Base-by-base conservation (phyloP, 2,329 filamentous ascomycete genomes). In the Colletotrichum musicola region DNA sequence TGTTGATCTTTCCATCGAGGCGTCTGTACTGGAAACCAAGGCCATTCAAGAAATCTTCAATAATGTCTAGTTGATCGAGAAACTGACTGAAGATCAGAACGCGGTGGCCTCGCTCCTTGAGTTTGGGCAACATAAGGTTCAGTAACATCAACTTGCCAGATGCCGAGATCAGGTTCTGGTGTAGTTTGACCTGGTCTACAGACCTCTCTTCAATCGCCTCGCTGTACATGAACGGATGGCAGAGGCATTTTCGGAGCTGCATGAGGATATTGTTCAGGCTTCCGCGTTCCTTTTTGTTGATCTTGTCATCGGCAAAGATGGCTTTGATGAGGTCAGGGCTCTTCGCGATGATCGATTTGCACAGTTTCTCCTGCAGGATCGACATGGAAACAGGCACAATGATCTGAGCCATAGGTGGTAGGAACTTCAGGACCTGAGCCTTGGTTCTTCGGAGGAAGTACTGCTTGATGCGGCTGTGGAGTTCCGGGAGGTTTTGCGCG, bases 41-140 rank as follows among this genome's bases (percentile, higher is more conserved):
- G 1, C 92, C 92, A 47, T 88, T 86, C 4, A 99, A 81, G 73
- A 98, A 98, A 78, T 99, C 97, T 78, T 99, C 96, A 9, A 97
- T 83, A 47, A 99, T 92, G 74, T 95, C 91, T 3, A 99, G 85
- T 81, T 97, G 95, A 62, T 91, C 88, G 3, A 99, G 84, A 72
- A 98, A 99, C 76, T 99, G 96, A 76, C 94, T 98, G 81, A 99
- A 99, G 40, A 99, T 93, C 20, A 99, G 84, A 0, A 98, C 95
- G 4, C 96, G 89, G 77, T 99, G 95, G 0, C 95, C 95, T 25
- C 92, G 89, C 74, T 94, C 91, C 73, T 91, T 89, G 0, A 99
- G 86, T 78, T 95, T 97, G 0, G 95, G 95, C 3, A 99, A 85
- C 85, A 99, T 92, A 10, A 94, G 81, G 72, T 95, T 90, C 1